These are phyloP conservation scores for Cutaneotrichosporon dermatis DNA, from an alignment of 1,284 basidiomycete genomes.

Conservation along the genomic window DNA sequence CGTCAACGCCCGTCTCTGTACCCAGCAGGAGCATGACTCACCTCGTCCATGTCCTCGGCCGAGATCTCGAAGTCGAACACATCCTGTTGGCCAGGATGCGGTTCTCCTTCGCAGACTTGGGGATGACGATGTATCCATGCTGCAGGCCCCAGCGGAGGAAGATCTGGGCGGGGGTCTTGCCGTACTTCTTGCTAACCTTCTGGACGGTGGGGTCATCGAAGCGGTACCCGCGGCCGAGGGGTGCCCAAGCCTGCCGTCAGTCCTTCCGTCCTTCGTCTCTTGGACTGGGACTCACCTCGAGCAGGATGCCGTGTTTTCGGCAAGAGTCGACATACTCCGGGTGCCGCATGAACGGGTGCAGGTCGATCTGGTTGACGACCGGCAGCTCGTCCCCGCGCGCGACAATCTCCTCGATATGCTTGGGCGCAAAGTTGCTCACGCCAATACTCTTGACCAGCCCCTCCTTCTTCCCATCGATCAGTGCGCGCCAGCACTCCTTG, in stretches of 20 bases:
- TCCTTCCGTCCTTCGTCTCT: neutral
- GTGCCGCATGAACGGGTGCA: conserved; percentile 51
- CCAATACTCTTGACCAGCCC: conserved; percentile 50
- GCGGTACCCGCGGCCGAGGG: conserved; percentile 49
- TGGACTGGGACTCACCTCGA: conserved; percentile 34
- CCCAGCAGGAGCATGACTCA: conserved; percentile 19
- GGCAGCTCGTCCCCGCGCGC: conserved; percentile 41
- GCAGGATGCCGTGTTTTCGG: conserved; percentile 49
- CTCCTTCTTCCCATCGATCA: conserved; percentile 48
- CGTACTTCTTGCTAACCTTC: conserved; percentile 43
- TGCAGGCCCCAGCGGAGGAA: conserved; percentile 55
- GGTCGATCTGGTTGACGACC: conserved; percentile 48
- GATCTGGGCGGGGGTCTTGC: conserved; percentile 50
- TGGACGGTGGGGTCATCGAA: conserved; percentile 49
- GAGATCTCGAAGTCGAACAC: conserved; percentile 52
- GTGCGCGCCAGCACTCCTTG: conserved; percentile 49
- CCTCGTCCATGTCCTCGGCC: conserved; percentile 50
- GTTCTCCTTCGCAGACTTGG: conserved; percentile 52
- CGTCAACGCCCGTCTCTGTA: neutral
- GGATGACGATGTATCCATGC: conserved; percentile 51
- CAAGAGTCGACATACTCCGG: conserved; percentile 51
- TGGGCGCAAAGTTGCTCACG: conserved; percentile 51
- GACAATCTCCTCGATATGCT: conserved; percentile 53
- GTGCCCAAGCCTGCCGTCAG: conserved; percentile 46
- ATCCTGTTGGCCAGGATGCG: conserved; percentile 52